Percentiles rank a stretch among this genome's conserved stretches.
Conservation (phyloP, 2,329 filamentous ascomycete genomes). For the Thermoascus crustaceus region DNA sequence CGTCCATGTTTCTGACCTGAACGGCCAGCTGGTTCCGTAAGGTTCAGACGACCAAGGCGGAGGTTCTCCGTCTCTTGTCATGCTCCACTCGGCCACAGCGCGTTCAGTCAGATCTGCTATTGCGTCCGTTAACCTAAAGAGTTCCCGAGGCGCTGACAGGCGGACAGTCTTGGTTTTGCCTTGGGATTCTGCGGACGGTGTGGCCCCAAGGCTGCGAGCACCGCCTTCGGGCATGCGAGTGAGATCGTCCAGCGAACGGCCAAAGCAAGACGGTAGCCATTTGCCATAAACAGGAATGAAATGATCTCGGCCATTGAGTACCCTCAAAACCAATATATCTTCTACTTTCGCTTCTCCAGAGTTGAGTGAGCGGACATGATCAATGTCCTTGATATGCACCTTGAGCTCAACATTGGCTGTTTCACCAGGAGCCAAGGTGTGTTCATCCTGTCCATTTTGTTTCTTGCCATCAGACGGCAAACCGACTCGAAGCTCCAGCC, state of each 20-base stretch:
- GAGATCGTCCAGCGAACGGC: conserved; percentile 78
- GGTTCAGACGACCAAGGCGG: conserved; percentile 48
- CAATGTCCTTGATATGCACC: conserved; percentile 55
- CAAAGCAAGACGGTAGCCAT: conserved; percentile 78
- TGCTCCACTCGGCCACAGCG: conserved; percentile 55
- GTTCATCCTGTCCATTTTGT: conserved; percentile 34
- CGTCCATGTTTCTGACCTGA: conserved; percentile 44
- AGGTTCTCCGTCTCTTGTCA: conserved; percentile 37
- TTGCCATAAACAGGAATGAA: conserved; percentile 73
- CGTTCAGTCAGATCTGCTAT: conserved; percentile 55
- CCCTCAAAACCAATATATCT: conserved; percentile 78
- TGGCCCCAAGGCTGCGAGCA: conserved; percentile 57
- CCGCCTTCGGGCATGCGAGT: conserved; percentile 71
- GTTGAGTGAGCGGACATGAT: conserved; percentile 63
- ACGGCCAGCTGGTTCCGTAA: conserved; percentile 48
- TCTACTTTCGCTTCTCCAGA: conserved; percentile 59
- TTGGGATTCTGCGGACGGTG: conserved; percentile 22
- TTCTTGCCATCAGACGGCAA: conserved; percentile 37
- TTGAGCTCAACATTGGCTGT: conserved; percentile 64
- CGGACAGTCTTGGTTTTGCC: conserved; percentile 35
- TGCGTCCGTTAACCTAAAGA: conserved; percentile 81
- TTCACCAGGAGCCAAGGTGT: conserved; percentile 76
- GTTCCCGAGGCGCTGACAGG: conserved; percentile 77
- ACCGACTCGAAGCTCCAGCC: conserved; percentile 64
- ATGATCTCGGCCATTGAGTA: conserved; percentile 77